These are phyloP conservation scores for Boletus edulis DNA, from an alignment of 768 basidiomycete genomes.

Conservation along the genomic window DNA sequence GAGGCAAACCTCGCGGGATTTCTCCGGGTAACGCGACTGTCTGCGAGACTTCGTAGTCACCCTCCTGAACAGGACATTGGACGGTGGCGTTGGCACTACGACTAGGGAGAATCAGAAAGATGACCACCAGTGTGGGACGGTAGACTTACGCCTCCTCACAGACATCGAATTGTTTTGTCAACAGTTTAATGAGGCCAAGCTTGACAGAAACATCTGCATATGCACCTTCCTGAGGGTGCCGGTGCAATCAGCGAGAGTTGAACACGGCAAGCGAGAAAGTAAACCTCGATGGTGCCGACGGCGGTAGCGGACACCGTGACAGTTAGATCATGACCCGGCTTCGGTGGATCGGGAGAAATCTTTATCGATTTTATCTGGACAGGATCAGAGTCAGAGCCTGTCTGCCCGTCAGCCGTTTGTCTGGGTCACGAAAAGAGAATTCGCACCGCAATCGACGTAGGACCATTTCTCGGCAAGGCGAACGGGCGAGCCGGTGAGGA, in stretches of 20 bases:
- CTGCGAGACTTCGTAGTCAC: conserved; percentile 70
- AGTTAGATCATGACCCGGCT: conserved; percentile 85
- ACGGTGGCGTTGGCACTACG: conserved; percentile 70
- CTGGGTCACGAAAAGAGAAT: conserved; percentile 3
- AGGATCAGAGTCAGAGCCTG: conserved; percentile 45
- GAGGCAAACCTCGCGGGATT: conserved; percentile 70
- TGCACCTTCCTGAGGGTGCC: conserved; percentile 73
- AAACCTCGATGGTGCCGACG: conserved; percentile 61
- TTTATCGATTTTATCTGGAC: conserved; percentile 69
- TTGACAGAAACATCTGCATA: conserved; percentile 90
- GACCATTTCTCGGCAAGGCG: conserved; percentile 53
- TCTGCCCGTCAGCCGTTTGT: conserved; percentile 2
- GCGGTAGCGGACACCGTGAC: conserved; percentile 72
- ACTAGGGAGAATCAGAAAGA: conserved; percentile 38
- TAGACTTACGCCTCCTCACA: conserved; percentile 89
- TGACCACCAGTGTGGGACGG: neutral
- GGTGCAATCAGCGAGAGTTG: conserved; percentile 9
- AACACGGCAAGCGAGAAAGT: conserved; percentile 8
- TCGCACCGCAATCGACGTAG: conserved; percentile 74
- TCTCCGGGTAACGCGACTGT: conserved; percentile 87
- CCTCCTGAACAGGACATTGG: conserved; percentile 80
- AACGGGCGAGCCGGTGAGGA: conserved; percentile 29
- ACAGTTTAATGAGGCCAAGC: conserved; percentile 88
- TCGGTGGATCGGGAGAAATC: conserved; percentile 84
- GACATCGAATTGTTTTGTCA: conserved; percentile 80